phyloP scores from a whole-genome alignment of 352 stramenopile genomes.

The Globisporangium radiosum region DNA sequence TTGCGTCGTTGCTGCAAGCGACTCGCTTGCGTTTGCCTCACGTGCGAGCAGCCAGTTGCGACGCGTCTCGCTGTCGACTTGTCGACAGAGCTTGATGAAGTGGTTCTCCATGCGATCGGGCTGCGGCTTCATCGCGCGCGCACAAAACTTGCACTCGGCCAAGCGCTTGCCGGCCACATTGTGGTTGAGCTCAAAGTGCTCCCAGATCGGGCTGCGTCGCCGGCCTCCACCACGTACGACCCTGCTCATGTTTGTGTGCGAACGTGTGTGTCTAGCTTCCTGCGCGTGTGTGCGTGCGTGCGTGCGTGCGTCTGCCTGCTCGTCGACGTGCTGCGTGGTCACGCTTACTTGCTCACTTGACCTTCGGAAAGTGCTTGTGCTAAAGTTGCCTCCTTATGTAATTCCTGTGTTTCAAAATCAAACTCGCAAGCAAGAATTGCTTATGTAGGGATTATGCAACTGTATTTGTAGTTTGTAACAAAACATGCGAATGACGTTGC shows the following conservation, averaged over 20 bases:
- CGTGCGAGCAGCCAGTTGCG: slow-evolving; percentile 10
- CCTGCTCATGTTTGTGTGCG: neutral
- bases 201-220: slow-evolving; percentile 12
- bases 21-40: neutral
- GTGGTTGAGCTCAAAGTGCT: slow-evolving; percentile 8
- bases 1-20: neutral
- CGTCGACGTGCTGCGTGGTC: too few species aligned
- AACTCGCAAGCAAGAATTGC: too few species aligned
- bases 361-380: too few species aligned
- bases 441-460: too few species aligned
- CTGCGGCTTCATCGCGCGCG: slow-evolving; percentile 15
- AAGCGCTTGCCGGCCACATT: slow-evolving; percentile 12
- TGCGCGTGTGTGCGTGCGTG: too few species aligned
- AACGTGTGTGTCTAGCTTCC: too few species aligned
- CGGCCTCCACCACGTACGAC: slow-evolving; percentile 1
- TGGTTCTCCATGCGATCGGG: slow-evolving; percentile 17
- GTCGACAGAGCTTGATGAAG: slow-evolving; percentile 14
- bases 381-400: too few species aligned
- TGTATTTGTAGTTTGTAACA: too few species aligned
- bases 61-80: slow-evolving; percentile 9
- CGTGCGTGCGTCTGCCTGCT: too few species aligned
- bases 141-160: slow-evolving; percentile 13
- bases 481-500: too few species aligned
- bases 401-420: too few species aligned
- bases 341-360: too few species aligned